These are phyloP conservation scores for Salix exigua DNA, from an alignment of 345 rosid species.

Conservation along the genomic window DNA sequence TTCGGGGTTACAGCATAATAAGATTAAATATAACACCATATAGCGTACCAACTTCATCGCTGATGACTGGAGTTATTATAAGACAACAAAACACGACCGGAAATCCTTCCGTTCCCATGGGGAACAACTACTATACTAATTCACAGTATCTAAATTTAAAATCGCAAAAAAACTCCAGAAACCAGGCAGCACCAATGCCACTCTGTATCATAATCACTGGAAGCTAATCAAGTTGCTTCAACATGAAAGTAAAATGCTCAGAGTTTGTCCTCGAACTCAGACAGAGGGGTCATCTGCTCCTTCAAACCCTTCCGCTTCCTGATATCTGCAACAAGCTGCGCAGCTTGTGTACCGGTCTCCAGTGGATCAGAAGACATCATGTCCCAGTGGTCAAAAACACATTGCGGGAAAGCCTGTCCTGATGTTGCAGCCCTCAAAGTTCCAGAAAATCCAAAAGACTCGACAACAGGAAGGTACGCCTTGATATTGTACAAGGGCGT, in stretches of 20 bases:
- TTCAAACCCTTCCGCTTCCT: constrained; percentile 86
- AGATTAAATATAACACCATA: too few relatives aligned
- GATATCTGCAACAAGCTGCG: constrained; percentile 46
- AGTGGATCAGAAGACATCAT: constrained; percentile 68
- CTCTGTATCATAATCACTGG: background rate
- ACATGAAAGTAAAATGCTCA: background rate
- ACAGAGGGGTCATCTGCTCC: constrained; percentile 73
- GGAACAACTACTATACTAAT: too few relatives aligned
- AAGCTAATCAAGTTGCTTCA: background rate
- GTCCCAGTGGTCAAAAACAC: constrained; percentile 87
- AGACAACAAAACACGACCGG: too few relatives aligned
- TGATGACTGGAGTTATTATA: too few relatives aligned
- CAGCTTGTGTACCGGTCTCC: constrained; percentile 58
- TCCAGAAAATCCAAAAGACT: constrained; percentile 71
- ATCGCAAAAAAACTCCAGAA: constrained; percentile 2
- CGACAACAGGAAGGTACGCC: constrained; percentile 73
- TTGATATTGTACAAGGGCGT: constrained; percentile 80
- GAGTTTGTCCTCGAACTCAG: constrained; percentile 76
- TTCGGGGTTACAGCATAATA: too few relatives aligned
- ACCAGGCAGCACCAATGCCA: background rate
- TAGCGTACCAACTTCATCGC: too few relatives aligned
- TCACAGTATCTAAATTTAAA: too few relatives aligned
- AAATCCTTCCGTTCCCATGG: too few relatives aligned
- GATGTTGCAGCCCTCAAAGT: constrained; percentile 74
- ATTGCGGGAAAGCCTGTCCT: constrained; percentile 82